These are phyloP conservation scores for Ramularia endophylla DNA, from an alignment of 2,329 filamentous ascomycete species.

Conservation along the genomic window DNA sequence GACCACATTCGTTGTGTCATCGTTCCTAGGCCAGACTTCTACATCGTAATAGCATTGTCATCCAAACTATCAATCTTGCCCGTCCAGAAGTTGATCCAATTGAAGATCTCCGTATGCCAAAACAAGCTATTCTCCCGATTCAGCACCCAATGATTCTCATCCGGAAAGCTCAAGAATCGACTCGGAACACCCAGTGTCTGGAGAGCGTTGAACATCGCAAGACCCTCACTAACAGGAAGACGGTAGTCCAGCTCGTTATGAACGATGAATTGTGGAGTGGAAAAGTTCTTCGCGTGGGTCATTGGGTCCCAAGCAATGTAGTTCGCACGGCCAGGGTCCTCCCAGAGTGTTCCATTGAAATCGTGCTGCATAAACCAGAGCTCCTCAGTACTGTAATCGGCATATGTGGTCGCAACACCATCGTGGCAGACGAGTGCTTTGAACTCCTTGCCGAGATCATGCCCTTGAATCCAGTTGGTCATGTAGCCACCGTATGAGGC, in stretches of 20 bases:
- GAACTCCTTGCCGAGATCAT: conserved; percentile 74
- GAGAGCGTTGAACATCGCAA: conserved; percentile 21
- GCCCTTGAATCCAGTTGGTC: conserved; percentile 66
- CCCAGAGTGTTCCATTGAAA: conserved; percentile 46
- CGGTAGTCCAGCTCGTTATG: conserved; percentile 21
- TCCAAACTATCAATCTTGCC: conserved; percentile 18
- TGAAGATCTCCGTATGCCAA: conserved; percentile 21
- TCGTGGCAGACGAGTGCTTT: conserved; percentile 85
- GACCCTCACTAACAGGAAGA: conserved; percentile 18
- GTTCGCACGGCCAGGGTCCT: conserved; percentile 23
- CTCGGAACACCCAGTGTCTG: conserved; percentile 18
- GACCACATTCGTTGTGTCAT: too few species aligned
- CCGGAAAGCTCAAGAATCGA: conserved; percentile 18
- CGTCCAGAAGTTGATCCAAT: conserved; percentile 21
- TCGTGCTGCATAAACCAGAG: conserved; percentile 49
- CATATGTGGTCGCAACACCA: conserved; percentile 50
- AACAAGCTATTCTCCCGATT: conserved; percentile 19
- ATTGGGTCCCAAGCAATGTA: conserved; percentile 20
- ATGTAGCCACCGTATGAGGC: conserved; percentile 33
- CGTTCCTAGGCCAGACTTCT: too few species aligned
- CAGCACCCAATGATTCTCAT: conserved; percentile 19
- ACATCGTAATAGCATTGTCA: conserved; percentile 13
- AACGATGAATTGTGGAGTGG: conserved; percentile 20
- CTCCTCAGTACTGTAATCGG: conserved; percentile 44
- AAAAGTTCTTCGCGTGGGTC: conserved; percentile 18